Base-by-base conservation (phyloP, 768 basidiomycete genomes). In the Pisolithus tinctorius region DNA sequence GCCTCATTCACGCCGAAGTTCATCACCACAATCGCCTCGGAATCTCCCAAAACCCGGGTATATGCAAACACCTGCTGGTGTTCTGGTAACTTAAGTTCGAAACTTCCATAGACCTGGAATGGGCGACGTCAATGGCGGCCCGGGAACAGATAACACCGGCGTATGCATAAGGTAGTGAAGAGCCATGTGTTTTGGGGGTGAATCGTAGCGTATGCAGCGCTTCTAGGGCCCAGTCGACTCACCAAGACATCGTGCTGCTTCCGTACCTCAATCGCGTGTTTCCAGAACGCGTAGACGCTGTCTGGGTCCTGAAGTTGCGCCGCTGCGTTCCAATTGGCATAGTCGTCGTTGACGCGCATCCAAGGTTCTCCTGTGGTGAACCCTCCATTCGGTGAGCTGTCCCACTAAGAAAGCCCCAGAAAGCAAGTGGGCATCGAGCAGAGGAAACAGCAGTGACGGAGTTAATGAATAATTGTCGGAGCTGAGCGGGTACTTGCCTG, bases 301-400 rank as follows among this genome's bases (percentile, higher is more conserved):
- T 69, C 56, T 1, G 67, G 56, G 51, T 86, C 77, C 0, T 59
- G 55, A 14, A 70, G 38, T 64, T 87, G 79, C 11, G 60, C 64
- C 1, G 58, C 71, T 14, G 71, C 83, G 56, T 86, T 88, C 76
- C 81, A 84, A 2, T 64, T 58, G n/a, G 55, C 50, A 60, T 80
- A 84, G 57, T 87, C 84, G 37, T 84, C 83, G 58, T 86, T 83
- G 6, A 84, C 78, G 25, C 83, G 72, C 84, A 88, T 88, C 86
- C 85, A 89, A 0, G 86, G 84, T 2, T 63, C 74, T 2, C 78
- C 80, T 0, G 76, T 71, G 11, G 82, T 81, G 63, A 88, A 88
- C 0, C 87, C 86, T 0, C 76, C 83, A 50, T 87, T 72, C 7
- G 65, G 26, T 4, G 70, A 63, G 8, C 68, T 49, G 54, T 82